Evolutionary conservation across 305 asterid species (phyloP).

Genomic region (Nicotiana rustica): DNA sequence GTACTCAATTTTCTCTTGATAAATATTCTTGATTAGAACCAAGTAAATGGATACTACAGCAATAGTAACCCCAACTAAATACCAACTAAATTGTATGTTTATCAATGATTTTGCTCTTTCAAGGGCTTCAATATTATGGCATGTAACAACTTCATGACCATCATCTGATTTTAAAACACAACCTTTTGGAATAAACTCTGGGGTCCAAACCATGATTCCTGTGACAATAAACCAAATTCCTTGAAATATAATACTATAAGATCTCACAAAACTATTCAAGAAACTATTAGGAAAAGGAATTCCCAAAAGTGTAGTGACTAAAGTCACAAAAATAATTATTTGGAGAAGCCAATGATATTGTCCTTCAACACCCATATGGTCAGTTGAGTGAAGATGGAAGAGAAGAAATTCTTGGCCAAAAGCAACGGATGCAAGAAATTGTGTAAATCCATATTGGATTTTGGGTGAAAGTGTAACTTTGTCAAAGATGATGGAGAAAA

Average conservation of each 20-base stretch:
- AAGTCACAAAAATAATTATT: constrained; percentile 53
- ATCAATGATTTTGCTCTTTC: constrained; percentile 68
- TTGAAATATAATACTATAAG: constrained; percentile 66
- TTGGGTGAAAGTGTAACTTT: constrained; percentile 47
- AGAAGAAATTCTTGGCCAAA: constrained; percentile 73
- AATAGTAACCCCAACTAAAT: constrained; percentile 46
- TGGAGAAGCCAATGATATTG: constrained; percentile 89
- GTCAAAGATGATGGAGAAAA: constrained; percentile 60
- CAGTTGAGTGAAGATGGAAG: constrained; percentile 86
- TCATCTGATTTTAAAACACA: constrained; percentile 73
- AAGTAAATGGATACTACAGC: constrained; percentile 50
- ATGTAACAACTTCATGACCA: constrained; percentile 68
- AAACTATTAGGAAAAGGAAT: constrained; percentile 61
- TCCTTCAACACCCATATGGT: constrained; percentile 89
- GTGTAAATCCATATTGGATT: constrained; percentile 53
- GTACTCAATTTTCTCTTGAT: constrained; percentile 39
- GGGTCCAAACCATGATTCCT: constrained; percentile 89
- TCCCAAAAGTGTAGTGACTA: constrained; percentile 59
- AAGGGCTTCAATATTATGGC: constrained; percentile 60
- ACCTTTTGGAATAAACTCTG: constrained; percentile 69
- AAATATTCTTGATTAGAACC: constrained; percentile 38
- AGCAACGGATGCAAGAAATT: constrained; percentile 61
- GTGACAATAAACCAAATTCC: constrained; percentile 82
- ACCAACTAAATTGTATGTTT: constrained; percentile 66
- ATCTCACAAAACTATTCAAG: constrained; percentile 69